Conservation (phyloP, 208 protist genomes). For the Acanthamoeba culbertsoni region DNA sequence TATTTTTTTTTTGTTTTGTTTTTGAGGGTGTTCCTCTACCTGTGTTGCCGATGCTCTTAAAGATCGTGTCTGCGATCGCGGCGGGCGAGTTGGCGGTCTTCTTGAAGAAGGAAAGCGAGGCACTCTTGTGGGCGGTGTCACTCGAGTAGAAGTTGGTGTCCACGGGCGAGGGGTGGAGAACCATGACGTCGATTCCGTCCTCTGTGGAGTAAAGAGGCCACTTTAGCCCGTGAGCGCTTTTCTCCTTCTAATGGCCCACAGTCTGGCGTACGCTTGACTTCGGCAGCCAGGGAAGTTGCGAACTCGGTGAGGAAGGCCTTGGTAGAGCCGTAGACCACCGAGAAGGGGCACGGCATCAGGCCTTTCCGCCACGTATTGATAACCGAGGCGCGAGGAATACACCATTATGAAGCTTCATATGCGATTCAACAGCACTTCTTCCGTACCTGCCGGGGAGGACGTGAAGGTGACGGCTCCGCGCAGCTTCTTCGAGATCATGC, state of each 20-base stretch:
- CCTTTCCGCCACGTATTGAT: no score
- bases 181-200: constrained; percentile 70
- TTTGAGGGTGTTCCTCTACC: no score
- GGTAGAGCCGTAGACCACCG: constrained; percentile 63
- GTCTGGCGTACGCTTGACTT: constrained; percentile 31
- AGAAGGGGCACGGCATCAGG: constrained; percentile 67
- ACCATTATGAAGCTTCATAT: no score
- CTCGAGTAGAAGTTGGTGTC: constrained; percentile 63
- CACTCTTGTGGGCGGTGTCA: constrained; percentile 11
- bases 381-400: no score
- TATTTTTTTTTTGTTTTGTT: no score
- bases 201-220: no score
- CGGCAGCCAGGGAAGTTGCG: constrained; percentile 62
- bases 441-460: neutral
- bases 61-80: neutral
- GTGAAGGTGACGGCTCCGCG: constrained; percentile 51
- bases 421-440: no score
- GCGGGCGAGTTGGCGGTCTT: constrained; percentile 39
- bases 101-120: constrained; percentile 19
- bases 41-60: constrained; percentile 32
- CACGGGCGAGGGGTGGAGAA: constrained; percentile 61
- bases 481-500: constrained; percentile 67
- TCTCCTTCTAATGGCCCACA: no score
- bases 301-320: constrained; percentile 68
- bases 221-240: no score